Percentiles rank a stretch among this genome's conserved stretches.
Conservation (phyloP, 1,284 basidiomycete species). For the Ustilago lituana region DNA sequence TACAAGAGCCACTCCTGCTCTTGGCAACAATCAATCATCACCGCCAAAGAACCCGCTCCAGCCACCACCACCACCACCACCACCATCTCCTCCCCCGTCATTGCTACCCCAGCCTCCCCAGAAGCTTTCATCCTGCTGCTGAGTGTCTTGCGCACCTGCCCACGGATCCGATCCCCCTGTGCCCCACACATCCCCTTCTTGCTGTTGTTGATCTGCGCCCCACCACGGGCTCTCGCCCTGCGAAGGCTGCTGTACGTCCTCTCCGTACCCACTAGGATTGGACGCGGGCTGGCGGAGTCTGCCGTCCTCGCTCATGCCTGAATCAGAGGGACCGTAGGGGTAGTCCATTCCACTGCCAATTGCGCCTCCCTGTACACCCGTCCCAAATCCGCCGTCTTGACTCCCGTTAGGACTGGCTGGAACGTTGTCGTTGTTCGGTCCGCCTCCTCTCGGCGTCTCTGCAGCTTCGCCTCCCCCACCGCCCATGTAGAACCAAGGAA, state of each 20-base stretch:
- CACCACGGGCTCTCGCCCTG: constrained; percentile 32
- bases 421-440: constrained; percentile 12
- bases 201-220: constrained; percentile 26
- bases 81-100: constrained; percentile 8
- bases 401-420: constrained; percentile 3
- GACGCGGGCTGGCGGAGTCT: constrained; percentile 28
- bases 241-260: neutral
- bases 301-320: constrained; percentile 25
- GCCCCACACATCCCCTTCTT: constrained; percentile 43
- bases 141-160: constrained; percentile 27
- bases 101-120: constrained; percentile 25
- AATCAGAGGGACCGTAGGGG: constrained; percentile 32
- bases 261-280: constrained; percentile 15
- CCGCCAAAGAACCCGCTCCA: constrained; percentile 50
- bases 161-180: constrained; percentile 31
- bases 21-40: too few species aligned
- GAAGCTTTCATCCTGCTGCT: constrained; percentile 20
- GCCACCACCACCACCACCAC: constrained; percentile 35
- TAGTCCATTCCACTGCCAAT: constrained; percentile 34
- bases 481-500: constrained; percentile 51
- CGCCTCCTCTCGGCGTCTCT: constrained; percentile 10
- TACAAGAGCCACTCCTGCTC: too few species aligned
- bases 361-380: constrained; percentile 28
- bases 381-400: constrained; percentile 30
- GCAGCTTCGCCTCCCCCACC: constrained; percentile 36